A percentile compares a stretch with the other conserved stretches of the same genome.
These are phyloP conservation scores for Spizellomyces punctatus DNA, from an alignment of 192 early-diverging fungal genomes.

Conservation along the genomic window DNA sequence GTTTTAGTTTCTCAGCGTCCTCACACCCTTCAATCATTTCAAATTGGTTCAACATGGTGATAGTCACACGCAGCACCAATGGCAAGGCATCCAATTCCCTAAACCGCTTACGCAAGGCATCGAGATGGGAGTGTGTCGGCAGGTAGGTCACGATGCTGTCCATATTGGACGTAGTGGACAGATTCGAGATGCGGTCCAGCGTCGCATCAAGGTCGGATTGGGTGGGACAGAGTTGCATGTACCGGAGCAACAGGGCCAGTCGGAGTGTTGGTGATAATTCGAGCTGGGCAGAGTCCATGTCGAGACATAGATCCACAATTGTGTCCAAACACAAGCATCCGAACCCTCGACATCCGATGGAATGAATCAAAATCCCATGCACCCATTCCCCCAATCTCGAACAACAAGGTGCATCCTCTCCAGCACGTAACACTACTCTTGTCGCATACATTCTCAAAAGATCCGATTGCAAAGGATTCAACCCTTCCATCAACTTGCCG, in stretches of 20 bases:
- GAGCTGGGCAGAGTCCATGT: background rate
- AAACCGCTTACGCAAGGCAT: too few relatives aligned
- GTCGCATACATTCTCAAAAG: background rate
- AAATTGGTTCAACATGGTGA: too few relatives aligned
- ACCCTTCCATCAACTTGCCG: background rate
- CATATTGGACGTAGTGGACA: too few relatives aligned
- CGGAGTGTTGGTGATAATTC: background rate
- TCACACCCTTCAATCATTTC: too few relatives aligned
- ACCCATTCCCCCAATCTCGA: background rate
- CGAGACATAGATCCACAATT: background rate
- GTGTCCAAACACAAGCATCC: background rate
- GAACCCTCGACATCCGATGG: background rate
- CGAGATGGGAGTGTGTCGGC: too few relatives aligned
- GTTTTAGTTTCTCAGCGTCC: too few relatives aligned
- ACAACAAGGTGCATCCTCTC: background rate
- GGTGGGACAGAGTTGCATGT: background rate
- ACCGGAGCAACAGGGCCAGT: background rate
- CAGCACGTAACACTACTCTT: background rate
- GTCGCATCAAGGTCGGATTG: too few relatives aligned
- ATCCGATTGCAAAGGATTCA: background rate
- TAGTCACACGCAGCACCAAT: too few relatives aligned
- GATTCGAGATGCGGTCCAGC: too few relatives aligned
- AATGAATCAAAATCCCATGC: background rate
- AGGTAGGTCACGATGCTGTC: too few relatives aligned
- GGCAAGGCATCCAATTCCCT: too few relatives aligned